These are phyloP conservation scores for Azolla pinnata DNA, from an alignment of 75 land plant species.

Conservation along the genomic window DNA sequence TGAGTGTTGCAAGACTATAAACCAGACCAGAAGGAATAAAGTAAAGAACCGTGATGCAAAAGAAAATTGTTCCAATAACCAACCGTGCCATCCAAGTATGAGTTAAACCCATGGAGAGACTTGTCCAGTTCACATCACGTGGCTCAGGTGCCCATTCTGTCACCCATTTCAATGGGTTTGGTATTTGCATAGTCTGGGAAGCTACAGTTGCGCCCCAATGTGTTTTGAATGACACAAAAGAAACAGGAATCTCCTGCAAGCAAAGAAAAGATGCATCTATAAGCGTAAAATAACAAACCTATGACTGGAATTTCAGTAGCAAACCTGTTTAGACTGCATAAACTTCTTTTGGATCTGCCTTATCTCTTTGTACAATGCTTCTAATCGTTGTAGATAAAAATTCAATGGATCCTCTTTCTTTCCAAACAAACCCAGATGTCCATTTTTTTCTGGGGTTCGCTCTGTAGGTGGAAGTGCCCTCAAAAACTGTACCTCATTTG, in stretches of 20 bases:
- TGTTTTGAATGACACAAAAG: conserved; percentile 69
- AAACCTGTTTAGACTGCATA: conserved; percentile 27
- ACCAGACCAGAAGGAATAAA: conserved; percentile 59
- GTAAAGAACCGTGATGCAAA: conserved; percentile 52
- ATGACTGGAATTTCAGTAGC: not conserved
- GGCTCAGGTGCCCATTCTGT: conserved; percentile 83
- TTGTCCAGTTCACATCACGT: conserved; percentile 65
- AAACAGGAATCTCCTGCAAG: conserved; percentile 60
- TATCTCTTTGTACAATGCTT: conserved; percentile 35
- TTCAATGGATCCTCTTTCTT: conserved; percentile 25
- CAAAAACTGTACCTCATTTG: conserved; percentile 4
- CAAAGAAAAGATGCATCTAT: not conserved
- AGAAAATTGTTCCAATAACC: conserved; percentile 32
- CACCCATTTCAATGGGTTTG: conserved; percentile 54
- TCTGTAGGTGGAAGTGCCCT: conserved; percentile 15
- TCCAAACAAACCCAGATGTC: conserved; percentile 46
- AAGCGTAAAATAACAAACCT: not conserved
- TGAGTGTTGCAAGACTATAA: conserved; percentile 59
- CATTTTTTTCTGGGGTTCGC: conserved; percentile 13
- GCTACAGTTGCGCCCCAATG: conserved; percentile 61
- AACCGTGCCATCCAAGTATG: conserved; percentile 26
- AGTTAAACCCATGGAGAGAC: conserved; percentile 34
- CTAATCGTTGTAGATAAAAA: conserved; percentile 36
- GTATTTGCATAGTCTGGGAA: conserved; percentile 57
- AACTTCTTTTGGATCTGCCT: conserved; percentile 26